A percentile compares a stretch with the other conserved stretches of the same genome.
Conservation (phyloP, 805 yeast species). For the Yamadazyma paraphyllophila region DNA sequence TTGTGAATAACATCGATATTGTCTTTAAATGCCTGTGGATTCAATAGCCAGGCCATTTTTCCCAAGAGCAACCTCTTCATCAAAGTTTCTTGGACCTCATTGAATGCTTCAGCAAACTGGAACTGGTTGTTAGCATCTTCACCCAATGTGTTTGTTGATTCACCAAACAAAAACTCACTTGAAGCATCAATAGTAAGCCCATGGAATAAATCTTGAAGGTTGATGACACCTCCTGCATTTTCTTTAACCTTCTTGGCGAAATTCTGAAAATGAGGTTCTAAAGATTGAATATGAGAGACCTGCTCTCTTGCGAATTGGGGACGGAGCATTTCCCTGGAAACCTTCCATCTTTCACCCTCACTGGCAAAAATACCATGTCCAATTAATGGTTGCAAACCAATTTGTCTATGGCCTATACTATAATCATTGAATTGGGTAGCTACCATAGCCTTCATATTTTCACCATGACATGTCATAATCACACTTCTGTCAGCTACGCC, state of each 20-base stretch:
- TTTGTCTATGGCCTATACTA: conserved; percentile 28
- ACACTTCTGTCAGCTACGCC: conserved; percentile 9
- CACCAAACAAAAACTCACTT: conserved; percentile 41
- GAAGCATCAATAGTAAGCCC: conserved; percentile 39
- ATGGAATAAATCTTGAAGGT: conserved; percentile 35
- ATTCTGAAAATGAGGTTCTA: conserved; percentile 33
- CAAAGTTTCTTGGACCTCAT: conserved; percentile 25
- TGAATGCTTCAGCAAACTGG: conserved; percentile 27
- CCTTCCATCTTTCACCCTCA: conserved; percentile 39
- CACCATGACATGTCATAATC: conserved; percentile 33
- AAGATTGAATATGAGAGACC: conserved; percentile 29
- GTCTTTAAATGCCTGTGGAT: conserved; percentile 29
- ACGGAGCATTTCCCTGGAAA: conserved; percentile 35
- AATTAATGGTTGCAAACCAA: conserved; percentile 26
- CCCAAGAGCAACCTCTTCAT: conserved; percentile 26
- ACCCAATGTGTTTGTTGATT: conserved; percentile 23
- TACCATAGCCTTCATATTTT: conserved; percentile 33
- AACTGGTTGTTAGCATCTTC: conserved; percentile 23
- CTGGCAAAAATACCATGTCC: conserved; percentile 41
- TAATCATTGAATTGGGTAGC: conserved; percentile 40
- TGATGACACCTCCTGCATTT: conserved; percentile 21
- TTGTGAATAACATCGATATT: conserved; percentile 28
- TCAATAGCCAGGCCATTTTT: conserved; percentile 23
- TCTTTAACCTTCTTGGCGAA: conserved; percentile 22
- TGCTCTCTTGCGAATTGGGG: conserved; percentile 41